Percentiles rank a stretch among this genome's conserved stretches.
phyloP scores from a whole-genome alignment of 345 rosid genomes.

The Erucastrum elatum region DNA sequence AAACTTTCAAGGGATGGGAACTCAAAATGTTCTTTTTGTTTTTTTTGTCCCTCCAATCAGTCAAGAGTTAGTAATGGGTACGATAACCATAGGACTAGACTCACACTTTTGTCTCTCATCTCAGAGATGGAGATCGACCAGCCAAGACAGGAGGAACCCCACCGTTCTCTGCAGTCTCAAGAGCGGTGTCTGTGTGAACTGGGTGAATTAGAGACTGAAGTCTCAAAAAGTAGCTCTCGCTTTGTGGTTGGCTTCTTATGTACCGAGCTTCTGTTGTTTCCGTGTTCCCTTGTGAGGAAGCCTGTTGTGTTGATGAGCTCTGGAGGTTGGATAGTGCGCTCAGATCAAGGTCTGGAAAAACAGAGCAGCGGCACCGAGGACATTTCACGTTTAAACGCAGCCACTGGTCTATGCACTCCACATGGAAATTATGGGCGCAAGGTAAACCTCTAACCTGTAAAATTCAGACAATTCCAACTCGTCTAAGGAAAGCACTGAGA shows the following conservation, averaged over 20 bases:
- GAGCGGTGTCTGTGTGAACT: conserved; percentile 48
- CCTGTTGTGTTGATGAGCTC: conserved; percentile 30
- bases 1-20: background rate
- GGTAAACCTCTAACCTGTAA: conserved; percentile 97
- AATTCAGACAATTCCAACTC: conserved; percentile 12
- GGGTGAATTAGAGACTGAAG: conserved; percentile 63
- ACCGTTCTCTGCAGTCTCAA: conserved; percentile 38
- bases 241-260: conserved; percentile 60
- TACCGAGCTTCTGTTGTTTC: conserved; percentile 62
- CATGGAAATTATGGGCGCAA: conserved; percentile 98
- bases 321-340: conserved; percentile 86
- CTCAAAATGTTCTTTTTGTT: background rate
- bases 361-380: conserved; percentile 93
- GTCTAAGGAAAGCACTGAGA: conserved; percentile 5
- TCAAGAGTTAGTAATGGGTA: conserved; percentile 1
- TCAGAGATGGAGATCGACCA: conserved; percentile 20
- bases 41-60: background rate
- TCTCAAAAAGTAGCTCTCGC: conserved; percentile 77
- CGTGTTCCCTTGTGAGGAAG: conserved; percentile 14
- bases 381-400: conserved; percentile 91
- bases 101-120: conserved; percentile 18
- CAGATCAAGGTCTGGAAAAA: conserved; percentile 95
- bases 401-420: conserved; percentile 97
- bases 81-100: conserved; percentile 3
- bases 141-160: conserved; percentile 29